Base-by-base conservation (phyloP, 2,329 filamentous ascomycete species). In the Dothideomycetidae sp. region DNA sequence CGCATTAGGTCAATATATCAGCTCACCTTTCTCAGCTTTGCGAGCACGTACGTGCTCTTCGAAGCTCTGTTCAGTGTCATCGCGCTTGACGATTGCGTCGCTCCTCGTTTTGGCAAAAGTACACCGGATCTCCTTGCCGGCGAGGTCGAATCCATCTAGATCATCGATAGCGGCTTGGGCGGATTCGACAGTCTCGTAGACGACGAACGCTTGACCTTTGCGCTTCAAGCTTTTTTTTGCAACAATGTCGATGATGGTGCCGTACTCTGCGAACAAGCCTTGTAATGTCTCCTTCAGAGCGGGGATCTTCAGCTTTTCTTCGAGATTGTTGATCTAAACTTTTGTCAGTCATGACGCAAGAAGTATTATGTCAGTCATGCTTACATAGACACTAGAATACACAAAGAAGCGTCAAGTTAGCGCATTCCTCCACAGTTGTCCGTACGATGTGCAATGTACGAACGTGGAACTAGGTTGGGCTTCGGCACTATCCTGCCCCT, bases 121-220 rank as follows among this genome's bases (percentile, higher is more conserved):
- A 21, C 94, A 60, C 42, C 77, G 71, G 78, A 98, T 92, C 1
- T 81, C 78, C 62, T 94, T 93, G 34, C 81, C 84, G 51, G 93
- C 93, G 3, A 98, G 64, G 49, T 92, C 81, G 57, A 98, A 98
- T 5, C 84, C 88, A 51, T 94, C 81, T 44, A 92, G 69, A 49
- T 93, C 83, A 36, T 93, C 82, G 44, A 94, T 80, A 12, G 90
- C 88, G 45, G 75, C 71, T 36, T 71, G 66, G 3, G 86, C 86
- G n/a, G 77, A 73, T 39, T 85, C 80, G n/a, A 78, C 65, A 43
- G 67, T 71, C 50, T 92, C 84, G 56, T 85, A 96, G 31, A 96
- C 85, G 34, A 98, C 64, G 55, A 98, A 98, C 1, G 90, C 90
- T 61, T 98, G 90, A 10, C 90, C 90, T 57, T 92, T 94, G 30